Base-by-base conservation (phyloP, 768 basidiomycete species). In the Suillus tomentosus region DNA sequence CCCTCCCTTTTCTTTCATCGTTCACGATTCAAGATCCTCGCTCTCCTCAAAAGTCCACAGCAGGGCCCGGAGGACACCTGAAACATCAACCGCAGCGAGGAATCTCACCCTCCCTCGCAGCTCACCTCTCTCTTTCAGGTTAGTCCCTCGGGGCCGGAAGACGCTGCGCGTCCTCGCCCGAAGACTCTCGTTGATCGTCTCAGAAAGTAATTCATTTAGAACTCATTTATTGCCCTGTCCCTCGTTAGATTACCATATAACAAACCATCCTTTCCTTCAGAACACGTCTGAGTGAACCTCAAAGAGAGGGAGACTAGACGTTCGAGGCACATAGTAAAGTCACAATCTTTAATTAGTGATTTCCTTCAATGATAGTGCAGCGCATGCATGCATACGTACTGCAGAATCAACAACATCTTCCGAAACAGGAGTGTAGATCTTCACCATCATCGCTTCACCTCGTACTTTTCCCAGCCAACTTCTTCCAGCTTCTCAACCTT, bases 381-480 rank as follows among this genome's bases (percentile, higher is more conserved):
- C 27, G 8, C 27, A 51, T 19, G 27, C 8, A 57, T 39, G n/a
- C 1, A 22, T 24, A 56, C 9, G 22, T 39, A 56, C 13, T 15
- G 15, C n/a, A 14, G 19, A 55, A 37, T 5, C 5, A 31, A 31
- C 31, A 36, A 37, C 13, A 15, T 15, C 9, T 17, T 17, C 15
- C 50, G 27, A 31, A 31, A 27, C 22, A 10, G 4, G 24, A 15
- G 37, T 3, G 37, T 3, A 17, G 39, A 27, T 40, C 37, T 40
- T 56, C 34, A 36, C 37, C 36, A 34, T 63, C 68, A 77, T 43
- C 71, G 66, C 60, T 77, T 79, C 1, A 86, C 85, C 63, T 83
- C 79, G 70, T 96, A 96, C 58, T 81, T 79, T 70, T 94, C 92
- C 95, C 96, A 98, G 5, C 96, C 96, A 14, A 91, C 79, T 63